Conservation (phyloP, 345 rosid genomes). For the Salix viminalis region DNA sequence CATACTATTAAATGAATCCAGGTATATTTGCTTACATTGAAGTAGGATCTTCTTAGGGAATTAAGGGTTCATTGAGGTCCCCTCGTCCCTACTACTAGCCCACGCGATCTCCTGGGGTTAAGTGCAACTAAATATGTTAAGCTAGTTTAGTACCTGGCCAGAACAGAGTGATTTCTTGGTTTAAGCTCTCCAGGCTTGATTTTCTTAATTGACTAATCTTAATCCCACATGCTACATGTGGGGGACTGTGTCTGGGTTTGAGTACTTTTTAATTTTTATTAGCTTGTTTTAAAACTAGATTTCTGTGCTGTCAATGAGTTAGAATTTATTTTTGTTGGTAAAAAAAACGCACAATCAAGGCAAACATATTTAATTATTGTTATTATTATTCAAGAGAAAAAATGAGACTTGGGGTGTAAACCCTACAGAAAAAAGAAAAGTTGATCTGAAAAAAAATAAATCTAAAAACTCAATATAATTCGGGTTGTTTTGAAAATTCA, state of each 20-base stretch:
- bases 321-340: too few species aligned
- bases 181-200: constrained; percentile 21
- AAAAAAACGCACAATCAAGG: too few species aligned
- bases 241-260: constrained; percentile 58
- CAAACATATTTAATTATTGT: too few species aligned
- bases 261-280: constrained; percentile 15
- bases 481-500: too few species aligned
- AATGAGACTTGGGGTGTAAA: too few species aligned
- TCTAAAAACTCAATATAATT: too few species aligned
- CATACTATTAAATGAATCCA: too few species aligned
- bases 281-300: neutral
- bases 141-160: neutral
- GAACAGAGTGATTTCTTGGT: constrained; percentile 28
- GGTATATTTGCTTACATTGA: constrained; percentile 22
- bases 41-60: constrained; percentile 43
- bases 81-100: constrained; percentile 12
- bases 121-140: constrained; percentile 21
- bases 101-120: constrained; percentile 44
- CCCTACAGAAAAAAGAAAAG: too few species aligned
- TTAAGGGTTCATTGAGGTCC: constrained; percentile 1
- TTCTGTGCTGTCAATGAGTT: too few species aligned
- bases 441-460: too few species aligned
- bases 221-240: constrained; percentile 68
- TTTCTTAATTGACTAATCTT: constrained; percentile 40
- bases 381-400: too few species aligned